A percentile compares a stretch with the other conserved stretches of the same genome.
Evolutionary conservation across 495 filamentous ascomycete genomes (phyloP).

Genomic region (Hypomontagnella submonticulosa): DNA sequence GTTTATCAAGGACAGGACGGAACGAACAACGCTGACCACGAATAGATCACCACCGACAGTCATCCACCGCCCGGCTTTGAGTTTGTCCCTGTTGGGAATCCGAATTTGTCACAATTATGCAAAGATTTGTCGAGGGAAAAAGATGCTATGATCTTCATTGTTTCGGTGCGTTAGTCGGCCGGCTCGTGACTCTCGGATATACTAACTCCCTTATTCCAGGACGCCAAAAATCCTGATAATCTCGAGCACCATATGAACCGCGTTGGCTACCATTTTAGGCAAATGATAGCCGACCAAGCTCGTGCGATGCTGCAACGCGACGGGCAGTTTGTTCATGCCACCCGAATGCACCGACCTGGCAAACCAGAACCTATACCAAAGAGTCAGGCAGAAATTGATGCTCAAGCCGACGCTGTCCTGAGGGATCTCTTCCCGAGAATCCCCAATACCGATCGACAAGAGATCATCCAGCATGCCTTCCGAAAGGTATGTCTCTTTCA

Average conservation of each 20-base stretch:
- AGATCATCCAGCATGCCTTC: conserved; percentile 85
- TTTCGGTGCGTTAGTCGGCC: conserved; percentile 70
- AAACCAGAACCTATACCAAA: conserved; percentile 63
- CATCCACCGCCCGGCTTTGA: conserved; percentile 79
- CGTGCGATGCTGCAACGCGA: conserved; percentile 45
- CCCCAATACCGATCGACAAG: conserved; percentile 77
- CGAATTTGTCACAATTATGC: conserved; percentile 76
- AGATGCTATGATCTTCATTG: conserved; percentile 76
- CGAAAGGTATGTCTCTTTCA: conserved; percentile 68
- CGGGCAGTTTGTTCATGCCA: conserved; percentile 29
- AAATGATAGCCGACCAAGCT: conserved; percentile 62
- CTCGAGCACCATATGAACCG: conserved; percentile 70
- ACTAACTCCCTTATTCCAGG: conserved; percentile 29
- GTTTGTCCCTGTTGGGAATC: conserved; percentile 85
- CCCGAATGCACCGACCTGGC: conserved; percentile 36
- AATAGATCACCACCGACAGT: conserved; percentile 56
- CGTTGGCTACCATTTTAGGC: conserved; percentile 79
- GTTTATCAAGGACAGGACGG: conserved; percentile 9
- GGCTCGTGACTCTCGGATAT: background rate
- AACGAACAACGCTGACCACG: conserved; percentile 42
- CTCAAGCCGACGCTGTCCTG: conserved; percentile 77
- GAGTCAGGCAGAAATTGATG: conserved; percentile 72
- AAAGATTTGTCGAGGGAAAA: conserved; percentile 80
- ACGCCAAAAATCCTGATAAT: conserved; percentile 34
- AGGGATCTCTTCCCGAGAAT: conserved; percentile 89